These are phyloP conservation scores for Hymenoscyphus linearis DNA, from an alignment of 2,329 filamentous ascomycete species.

Conservation along the genomic window DNA sequence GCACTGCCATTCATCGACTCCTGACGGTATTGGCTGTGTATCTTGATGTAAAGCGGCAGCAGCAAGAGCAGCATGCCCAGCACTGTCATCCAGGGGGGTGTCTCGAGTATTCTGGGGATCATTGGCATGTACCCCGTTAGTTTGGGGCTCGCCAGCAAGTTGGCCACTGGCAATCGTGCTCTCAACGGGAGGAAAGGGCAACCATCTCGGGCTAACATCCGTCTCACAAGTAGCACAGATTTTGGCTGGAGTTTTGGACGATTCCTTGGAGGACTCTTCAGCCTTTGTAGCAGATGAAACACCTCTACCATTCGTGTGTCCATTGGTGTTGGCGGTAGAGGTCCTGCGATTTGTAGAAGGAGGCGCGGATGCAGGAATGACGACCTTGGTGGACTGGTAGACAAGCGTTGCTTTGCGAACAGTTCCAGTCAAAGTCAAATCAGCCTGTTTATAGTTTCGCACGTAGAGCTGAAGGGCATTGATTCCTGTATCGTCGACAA, in stretches of 20 bases:
- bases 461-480: constrained; percentile 84
- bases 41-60: constrained; percentile 31
- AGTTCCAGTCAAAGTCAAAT: constrained; percentile 83
- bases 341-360: constrained; percentile 45
- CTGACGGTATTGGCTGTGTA: constrained; percentile 13
- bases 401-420: constrained; percentile 77
- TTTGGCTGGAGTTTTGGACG: constrained; percentile 32
- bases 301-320: constrained; percentile 19
- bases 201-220: constrained; percentile 72
- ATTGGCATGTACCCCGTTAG: constrained; percentile 14
- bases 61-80: constrained; percentile 29
- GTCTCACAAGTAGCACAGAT: constrained; percentile 60
- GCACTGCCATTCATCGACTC: constrained; percentile 57
- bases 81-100: constrained; percentile 11
- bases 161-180: not conserved
- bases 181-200: constrained; percentile 34
- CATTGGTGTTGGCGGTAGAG: constrained; percentile 42
- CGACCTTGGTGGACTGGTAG: constrained; percentile 35
- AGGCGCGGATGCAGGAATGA: constrained; percentile 23
- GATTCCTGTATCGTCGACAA: constrained; percentile 62
- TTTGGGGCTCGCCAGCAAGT: constrained; percentile 1
- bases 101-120: constrained; percentile 8
- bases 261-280: constrained; percentile 21
- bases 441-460: constrained; percentile 89
- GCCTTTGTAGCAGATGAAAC: constrained; percentile 26